A percentile compares a stretch with the other conserved stretches of the same genome.
Evolutionary conservation across 257 asterid species (phyloP).

Genomic region (Nicotiana undulata): DNA sequence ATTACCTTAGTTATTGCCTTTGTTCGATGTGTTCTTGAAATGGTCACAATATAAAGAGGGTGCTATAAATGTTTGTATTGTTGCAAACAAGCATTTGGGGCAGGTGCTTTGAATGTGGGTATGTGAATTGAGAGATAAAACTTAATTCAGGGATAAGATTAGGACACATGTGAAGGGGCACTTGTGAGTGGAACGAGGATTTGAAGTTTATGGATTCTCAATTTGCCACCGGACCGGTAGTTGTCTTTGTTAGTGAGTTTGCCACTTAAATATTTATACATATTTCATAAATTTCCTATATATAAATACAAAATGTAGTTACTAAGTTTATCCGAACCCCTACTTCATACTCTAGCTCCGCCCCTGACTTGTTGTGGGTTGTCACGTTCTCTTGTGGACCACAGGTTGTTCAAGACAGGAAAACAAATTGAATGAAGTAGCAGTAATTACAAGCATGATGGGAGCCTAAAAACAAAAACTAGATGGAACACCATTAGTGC

Average conservation of each 20-base stretch:
- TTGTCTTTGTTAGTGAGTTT: too few species aligned
- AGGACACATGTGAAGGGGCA: not conserved
- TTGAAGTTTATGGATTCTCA: too few species aligned
- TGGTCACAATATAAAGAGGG: not conserved
- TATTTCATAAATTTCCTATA: too few species aligned
- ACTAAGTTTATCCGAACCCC: too few species aligned
- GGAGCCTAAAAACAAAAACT: not conserved
- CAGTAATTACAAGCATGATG: not conserved
- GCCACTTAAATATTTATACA: too few species aligned
- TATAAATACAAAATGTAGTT: too few species aligned
- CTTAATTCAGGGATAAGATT: not conserved
- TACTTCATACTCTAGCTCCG: too few species aligned
- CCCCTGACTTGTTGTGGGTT: too few species aligned
- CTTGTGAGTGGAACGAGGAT: not conserved
- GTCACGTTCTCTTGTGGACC: not conserved
- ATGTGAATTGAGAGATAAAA: not conserved
- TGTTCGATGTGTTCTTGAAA: not conserved
- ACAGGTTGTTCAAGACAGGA: not conserved
- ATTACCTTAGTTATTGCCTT: not conserved
- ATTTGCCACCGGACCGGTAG: too few species aligned
- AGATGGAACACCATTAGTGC: too few species aligned
- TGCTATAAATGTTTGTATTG: not conserved
- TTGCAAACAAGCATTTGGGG: not conserved
- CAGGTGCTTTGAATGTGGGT: slow-evolving; percentile 1
- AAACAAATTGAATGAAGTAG: not conserved